These are phyloP conservation scores for Trichoderma polysporum DNA, from an alignment of 2,329 filamentous ascomycete species.

Conservation along the genomic window DNA sequence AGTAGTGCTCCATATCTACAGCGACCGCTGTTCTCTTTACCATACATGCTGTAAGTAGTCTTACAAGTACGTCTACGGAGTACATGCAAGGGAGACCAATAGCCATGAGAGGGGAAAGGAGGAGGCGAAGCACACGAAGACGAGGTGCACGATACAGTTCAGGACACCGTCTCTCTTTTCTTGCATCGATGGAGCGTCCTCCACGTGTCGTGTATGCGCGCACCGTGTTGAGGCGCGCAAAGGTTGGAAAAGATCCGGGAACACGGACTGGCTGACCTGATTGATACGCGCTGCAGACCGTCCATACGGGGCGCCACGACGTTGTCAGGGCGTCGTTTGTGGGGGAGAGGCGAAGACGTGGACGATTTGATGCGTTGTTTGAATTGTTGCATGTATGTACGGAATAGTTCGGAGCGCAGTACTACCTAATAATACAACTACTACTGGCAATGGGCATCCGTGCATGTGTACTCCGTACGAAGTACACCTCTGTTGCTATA, in stretches of 20 bases:
- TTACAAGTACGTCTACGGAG: background rate
- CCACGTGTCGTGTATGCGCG: background rate
- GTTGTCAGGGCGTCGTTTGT: background rate
- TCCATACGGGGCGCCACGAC: background rate
- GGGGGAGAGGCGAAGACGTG: background rate
- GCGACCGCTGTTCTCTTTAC: background rate
- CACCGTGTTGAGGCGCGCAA: background rate
- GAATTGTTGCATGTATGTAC: background rate
- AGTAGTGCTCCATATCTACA: background rate
- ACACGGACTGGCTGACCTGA: background rate
- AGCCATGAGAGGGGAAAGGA: background rate
- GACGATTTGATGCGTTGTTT: conserved; percentile 6
- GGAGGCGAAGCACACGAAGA: background rate
- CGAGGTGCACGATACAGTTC: background rate
- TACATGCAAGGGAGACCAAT: background rate
- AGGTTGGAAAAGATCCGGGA: background rate
- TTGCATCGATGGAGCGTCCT: background rate
- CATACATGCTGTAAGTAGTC: background rate
- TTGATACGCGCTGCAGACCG: no score
- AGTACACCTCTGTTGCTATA: background rate
- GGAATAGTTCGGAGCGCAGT: background rate
- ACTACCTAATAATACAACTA: no score
- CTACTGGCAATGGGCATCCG: no score
- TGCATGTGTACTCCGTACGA: no score
- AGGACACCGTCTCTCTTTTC: background rate